Evolutionary conservation across 352 stramenopile species (phyloP), one percentile per base, ranked within the genome.

Genomic region (Globisporangium cederbergense): DNA sequence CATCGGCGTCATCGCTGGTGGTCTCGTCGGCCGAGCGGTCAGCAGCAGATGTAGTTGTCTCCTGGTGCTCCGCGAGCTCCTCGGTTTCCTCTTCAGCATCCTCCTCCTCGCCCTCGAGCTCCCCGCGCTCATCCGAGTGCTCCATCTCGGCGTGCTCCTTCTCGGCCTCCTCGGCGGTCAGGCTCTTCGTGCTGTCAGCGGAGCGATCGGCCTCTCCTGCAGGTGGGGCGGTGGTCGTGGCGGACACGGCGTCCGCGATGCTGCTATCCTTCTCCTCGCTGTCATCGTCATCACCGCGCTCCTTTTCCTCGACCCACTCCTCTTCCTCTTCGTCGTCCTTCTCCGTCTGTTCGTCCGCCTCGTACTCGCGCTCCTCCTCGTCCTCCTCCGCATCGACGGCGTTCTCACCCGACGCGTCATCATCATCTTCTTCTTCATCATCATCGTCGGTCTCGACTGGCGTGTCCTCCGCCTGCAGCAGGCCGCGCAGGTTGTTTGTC

Each of bases 51-150:
- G 30, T 63, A 6, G 47, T 36, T 43, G 46, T 1, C 32, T 7
- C 32, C 36, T 40, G 8, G 45, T 64, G 58, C 46, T 64, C 58
- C n/a, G 58, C 58, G 32, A 56, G 30, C 58, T 64, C 58, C 10
- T 64, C 58, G 8, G 18, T 9, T 20, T 57, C 32, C 30, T 64
- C 58, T 25, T 57, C 32, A 8, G 28, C 46, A 13, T 54, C 20
- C 18, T 64, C 58, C 32, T 56, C n/a, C 13, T 42, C 20, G 22
- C 20, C 34, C 14, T 60, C 55, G 38, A 50, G 55, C 18, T 50
- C 34, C 7, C 38, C 54, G 3, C 40, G 9, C 13, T 47, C 14
- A 8, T 47, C 14, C 1, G 14, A 10, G 20, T 60, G 30, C 38
- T 58, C 52, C 28, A 58, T 45, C 30, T 45, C 4, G 14, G 52